Base-by-base conservation (phyloP, 2,329 filamentous ascomycete genomes). In the Fusarium nisikadoi region DNA sequence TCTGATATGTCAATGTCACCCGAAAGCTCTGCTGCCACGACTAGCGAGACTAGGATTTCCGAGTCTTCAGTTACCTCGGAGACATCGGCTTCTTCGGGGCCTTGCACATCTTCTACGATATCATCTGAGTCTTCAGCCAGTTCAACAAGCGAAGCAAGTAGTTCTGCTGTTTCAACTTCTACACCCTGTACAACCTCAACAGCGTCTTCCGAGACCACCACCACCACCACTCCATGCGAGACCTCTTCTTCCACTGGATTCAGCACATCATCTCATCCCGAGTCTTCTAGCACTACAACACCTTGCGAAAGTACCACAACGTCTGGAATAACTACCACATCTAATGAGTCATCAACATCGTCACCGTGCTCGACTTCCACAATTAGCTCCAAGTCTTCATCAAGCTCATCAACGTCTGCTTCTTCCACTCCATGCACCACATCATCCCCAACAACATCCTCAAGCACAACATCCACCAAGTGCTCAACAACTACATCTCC, bases 371-470 rank as follows among this genome's bases (percentile, higher is more conserved):
- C 29, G 3, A 55, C 57, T 16, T 54, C 50, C 9, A 49, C 50
- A 8, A 19, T 46, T 2, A n/a, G 33, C 39, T 17, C 46, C 4
- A 39, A 19, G 33, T 65, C 50, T 59, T 39, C 50, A 6, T 62
- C 46, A 29, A 46, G 16, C 13, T 38, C 35, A n/a, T 49, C 29
- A 12, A 17, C 29, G 9, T 25, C 57, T 29, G 36, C 36, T 9
- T 13, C 53, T 35, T 69, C 66, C 12, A 65, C 62, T n/a, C 29
- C 27, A 16, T 47, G 29, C 17, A 54, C 39, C 4, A 60, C 57
- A 19, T 42, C 50, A 33, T 29, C 31, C 16, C 38, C n/a, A 6
- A 67, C 57, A 11, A 50, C 62, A 16, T 41, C 38, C 20, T 52
- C 54, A 29, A 70, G 52, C n/a, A 63, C 39, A 12, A 64, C 60